Conservation (phyloP, 2,329 filamentous ascomycete species). For the Penicillium sp. region DNA sequence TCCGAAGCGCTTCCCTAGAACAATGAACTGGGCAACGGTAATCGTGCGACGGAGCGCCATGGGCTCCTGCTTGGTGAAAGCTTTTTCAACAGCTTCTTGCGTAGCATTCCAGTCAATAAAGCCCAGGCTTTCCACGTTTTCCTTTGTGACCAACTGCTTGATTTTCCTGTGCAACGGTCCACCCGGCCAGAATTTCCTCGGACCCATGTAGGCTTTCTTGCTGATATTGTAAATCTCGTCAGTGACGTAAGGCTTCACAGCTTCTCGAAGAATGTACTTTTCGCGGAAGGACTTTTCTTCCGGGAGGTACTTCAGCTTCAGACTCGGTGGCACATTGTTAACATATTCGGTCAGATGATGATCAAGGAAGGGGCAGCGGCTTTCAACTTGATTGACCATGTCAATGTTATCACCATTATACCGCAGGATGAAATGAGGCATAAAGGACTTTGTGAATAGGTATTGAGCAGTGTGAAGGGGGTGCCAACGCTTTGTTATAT, state of each 20-base stretch:
- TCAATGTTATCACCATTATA: slow-evolving; percentile 46
- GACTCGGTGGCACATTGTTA: slow-evolving; percentile 28
- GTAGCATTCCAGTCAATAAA: slow-evolving; percentile 34
- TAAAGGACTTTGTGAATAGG: slow-evolving; percentile 36
- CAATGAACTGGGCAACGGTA: not conserved
- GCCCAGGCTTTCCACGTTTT: slow-evolving; percentile 40
- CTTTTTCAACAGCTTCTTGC: not conserved
- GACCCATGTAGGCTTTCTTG: slow-evolving; percentile 52
- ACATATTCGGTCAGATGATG: slow-evolving; percentile 30
- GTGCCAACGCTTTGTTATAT: slow-evolving; percentile 33
- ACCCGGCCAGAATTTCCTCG: slow-evolving; percentile 38
- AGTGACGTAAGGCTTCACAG: slow-evolving; percentile 50
- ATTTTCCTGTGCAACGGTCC: slow-evolving; percentile 44
- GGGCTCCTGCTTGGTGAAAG: not conserved
- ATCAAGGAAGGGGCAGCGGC: slow-evolving; percentile 30
- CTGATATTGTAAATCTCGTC: slow-evolving; percentile 51
- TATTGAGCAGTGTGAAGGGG: slow-evolving; percentile 42
- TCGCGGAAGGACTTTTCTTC: slow-evolving; percentile 35
- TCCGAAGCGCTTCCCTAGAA: not conserved
- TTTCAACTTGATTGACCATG: slow-evolving; percentile 13
- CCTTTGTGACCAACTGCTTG: slow-evolving; percentile 32
- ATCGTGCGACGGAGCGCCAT: not conserved
- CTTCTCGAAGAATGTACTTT: slow-evolving; percentile 54
- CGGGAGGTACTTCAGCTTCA: slow-evolving; percentile 20
- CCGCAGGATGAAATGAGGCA: slow-evolving; percentile 42